Evolutionary conservation across 257 asterid genomes (phyloP), one percentile per base, ranked within the genome.

Genomic region (Catharanthus roseus): DNA sequence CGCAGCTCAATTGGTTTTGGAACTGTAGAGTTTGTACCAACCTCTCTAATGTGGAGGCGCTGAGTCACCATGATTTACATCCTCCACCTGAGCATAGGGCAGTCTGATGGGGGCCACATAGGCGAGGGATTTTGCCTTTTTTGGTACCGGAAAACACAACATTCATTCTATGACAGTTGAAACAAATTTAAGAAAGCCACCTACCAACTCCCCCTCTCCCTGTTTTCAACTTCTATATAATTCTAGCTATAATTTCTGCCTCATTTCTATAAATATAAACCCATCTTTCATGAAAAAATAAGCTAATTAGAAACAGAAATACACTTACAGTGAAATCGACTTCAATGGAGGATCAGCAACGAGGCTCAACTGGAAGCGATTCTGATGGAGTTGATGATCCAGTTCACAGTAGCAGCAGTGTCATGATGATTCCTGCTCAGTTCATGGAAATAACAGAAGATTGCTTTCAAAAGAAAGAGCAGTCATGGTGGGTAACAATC

Each of bases 401-500:
- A 69, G 65, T 49, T 50, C 84, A 76, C 18, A 74, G 67, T 62
- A 82, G 72, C 50, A 65, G 78, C 24, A 71, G 78, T 36, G 80
- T 38, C n/a, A n/a, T n/a, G 42, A 38, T 83, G 63, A 82, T 82
- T 58, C 90, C 95, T 16, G 65, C 54, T 4, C 56, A 57, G 31
- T 70, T 70, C 62, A 62, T 62, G 2, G 31, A 69, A 65, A 34
- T 84, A 41, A 76, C 81, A 15, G 82, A 74, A 9, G 88, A 83
- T 55, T 80, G 92, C 55, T 86, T 85, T 56, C 87, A 87, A 80
- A 91, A 83, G 87, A 91, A 71, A 72, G 91, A 83, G 70, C 85
- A 82, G 0, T 87, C 96, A 82, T 91, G 97, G 97, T n/a, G n/a
- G n/a, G n/a, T 89, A 89, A 82, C 36, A 19, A 58, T 70, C 68